Conservation (phyloP, 2,329 filamentous ascomycete genomes). For the Fusarium sp. region DNA sequence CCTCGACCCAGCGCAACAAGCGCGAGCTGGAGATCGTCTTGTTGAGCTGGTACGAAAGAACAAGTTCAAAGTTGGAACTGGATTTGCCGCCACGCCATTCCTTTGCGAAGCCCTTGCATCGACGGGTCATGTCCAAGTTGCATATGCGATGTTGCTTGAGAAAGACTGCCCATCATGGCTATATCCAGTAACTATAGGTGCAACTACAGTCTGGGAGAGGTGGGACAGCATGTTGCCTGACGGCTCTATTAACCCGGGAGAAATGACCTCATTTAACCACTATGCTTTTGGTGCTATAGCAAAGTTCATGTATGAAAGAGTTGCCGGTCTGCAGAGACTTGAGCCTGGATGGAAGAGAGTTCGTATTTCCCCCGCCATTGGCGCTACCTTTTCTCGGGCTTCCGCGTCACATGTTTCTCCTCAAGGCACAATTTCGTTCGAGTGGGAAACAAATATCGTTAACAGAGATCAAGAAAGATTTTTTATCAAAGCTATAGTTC, state of each 20-base stretch:
- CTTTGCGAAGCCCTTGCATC: constrained; percentile 3
- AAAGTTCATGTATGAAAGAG: constrained; percentile 49
- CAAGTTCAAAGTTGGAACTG: constrained; percentile 30
- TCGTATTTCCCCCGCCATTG: background rate
- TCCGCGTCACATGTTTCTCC: constrained; percentile 11
- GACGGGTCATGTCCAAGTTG: background rate
- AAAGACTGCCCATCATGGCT: constrained; percentile 59
- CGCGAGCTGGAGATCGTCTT: background rate
- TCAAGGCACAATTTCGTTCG: background rate
- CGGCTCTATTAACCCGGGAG: constrained; percentile 56
- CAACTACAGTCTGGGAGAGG: constrained; percentile 62
- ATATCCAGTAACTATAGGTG: constrained; percentile 58
- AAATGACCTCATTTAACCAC: constrained; percentile 63
- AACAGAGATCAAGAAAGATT: background rate
- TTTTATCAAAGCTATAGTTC: background rate
- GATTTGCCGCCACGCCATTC: constrained; percentile 50
- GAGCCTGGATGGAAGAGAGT: constrained; percentile 34
- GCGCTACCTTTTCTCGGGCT: constrained; percentile 13
- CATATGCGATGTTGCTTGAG: constrained; percentile 56
- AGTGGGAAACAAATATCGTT: background rate
- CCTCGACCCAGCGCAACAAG: background rate
- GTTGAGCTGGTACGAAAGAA: constrained; percentile 17
- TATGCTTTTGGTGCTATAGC: constrained; percentile 57
- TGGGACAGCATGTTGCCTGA: constrained; percentile 60
- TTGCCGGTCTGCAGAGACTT: constrained; percentile 29